A percentile compares a stretch with the other conserved stretches of the same genome.
Evolutionary conservation across 2,329 filamentous ascomycete species (phyloP).

Genomic region (Didymosphaeria variabile): DNA sequence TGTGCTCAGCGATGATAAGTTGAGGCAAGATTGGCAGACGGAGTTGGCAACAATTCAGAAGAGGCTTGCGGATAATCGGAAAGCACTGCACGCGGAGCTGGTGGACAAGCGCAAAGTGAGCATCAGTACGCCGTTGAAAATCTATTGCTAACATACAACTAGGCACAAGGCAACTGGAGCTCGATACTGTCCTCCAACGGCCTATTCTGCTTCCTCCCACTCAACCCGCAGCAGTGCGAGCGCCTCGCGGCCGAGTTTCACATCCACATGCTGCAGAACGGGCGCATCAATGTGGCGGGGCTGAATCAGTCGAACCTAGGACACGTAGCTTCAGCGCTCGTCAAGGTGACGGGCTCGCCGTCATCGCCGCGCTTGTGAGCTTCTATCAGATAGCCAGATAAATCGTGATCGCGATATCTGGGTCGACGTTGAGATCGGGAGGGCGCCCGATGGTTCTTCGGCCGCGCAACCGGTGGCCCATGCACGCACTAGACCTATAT

Average conservation of each 20-base stretch:
- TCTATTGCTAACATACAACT: conserved; percentile 7
- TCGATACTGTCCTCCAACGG: conserved; percentile 28
- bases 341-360: conserved; percentile 19
- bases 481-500: neutral
- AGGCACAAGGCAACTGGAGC: conserved; percentile 33
- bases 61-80: conserved; percentile 23
- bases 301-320: conserved; percentile 31
- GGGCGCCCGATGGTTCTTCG: neutral
- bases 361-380: conserved; percentile 3
- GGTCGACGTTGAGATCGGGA: neutral
- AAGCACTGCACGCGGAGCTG: conserved; percentile 19
- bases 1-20: conserved; percentile 23
- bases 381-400: neutral
- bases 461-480: neutral
- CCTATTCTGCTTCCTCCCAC: conserved; percentile 32
- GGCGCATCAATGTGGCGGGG: conserved; percentile 37
- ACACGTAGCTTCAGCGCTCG: conserved; percentile 29
- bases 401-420: neutral
- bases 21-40: conserved; percentile 23
- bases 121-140: neutral
- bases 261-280: conserved; percentile 34
- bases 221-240: conserved; percentile 26
- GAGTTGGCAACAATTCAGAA: conserved; percentile 26
- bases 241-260: conserved; percentile 27
- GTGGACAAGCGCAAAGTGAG: conserved; percentile 23